Evolutionary conservation across 2,329 filamentous ascomycete genomes (phyloP).

Genomic region (Coniochaeta ligniaria): DNA sequence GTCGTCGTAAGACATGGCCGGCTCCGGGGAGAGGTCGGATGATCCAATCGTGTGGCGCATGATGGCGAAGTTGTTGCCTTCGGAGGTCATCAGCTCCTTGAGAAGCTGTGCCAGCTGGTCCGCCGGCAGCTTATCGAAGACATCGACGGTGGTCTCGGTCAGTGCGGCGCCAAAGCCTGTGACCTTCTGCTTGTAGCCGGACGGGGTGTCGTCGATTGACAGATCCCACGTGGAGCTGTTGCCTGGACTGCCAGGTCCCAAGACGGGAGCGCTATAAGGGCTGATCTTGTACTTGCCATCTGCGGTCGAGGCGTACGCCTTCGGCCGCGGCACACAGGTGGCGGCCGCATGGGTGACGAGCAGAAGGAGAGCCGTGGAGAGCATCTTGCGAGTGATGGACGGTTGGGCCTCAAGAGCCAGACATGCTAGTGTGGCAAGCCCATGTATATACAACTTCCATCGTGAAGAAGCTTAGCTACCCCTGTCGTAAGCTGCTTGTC

Average conservation of each 20-base stretch:
- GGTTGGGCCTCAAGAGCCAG: background rate
- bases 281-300: slow-evolving; percentile 28
- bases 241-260: slow-evolving; percentile 20
- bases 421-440: background rate
- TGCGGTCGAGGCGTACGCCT: slow-evolving; percentile 26
- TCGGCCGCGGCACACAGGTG: slow-evolving; percentile 8
- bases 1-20: slow-evolving; percentile 32
- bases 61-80: slow-evolving; percentile 29
- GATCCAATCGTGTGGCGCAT: slow-evolving; percentile 31
- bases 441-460: background rate
- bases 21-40: slow-evolving; percentile 30
- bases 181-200: slow-evolving; percentile 30
- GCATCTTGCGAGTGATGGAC: background rate
- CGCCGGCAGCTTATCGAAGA: slow-evolving; percentile 25
- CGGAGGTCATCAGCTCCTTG: slow-evolving; percentile 24
- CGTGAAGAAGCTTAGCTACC: background rate
- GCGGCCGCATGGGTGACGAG: slow-evolving; percentile 4
- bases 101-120: slow-evolving; percentile 23
- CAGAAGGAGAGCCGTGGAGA: background rate
- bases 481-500: background rate
- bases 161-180: slow-evolving; percentile 33
- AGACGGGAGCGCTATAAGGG: slow-evolving; percentile 22
- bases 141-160: slow-evolving; percentile 31
- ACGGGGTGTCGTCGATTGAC: slow-evolving; percentile 27
- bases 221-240: slow-evolving; percentile 26